Base-by-base conservation (phyloP, 2,329 filamentous ascomycete genomes). In the Beauveria sp. region DNA sequence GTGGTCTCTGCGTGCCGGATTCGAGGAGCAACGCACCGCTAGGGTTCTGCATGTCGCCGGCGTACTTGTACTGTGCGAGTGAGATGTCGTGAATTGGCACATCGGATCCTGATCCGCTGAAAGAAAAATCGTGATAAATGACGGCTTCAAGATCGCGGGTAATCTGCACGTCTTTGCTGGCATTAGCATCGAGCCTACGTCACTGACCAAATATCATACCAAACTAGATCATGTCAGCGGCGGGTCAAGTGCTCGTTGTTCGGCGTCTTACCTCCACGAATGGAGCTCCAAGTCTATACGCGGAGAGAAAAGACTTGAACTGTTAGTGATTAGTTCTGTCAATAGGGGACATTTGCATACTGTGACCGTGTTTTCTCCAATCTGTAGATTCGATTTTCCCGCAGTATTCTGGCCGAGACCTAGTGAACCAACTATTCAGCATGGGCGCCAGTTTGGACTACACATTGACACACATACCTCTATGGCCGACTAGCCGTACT, bases 41-140 rank as follows among this genome's bases (percentile, higher is more conserved):
- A 0, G 66, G 65, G 16, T 64, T 61, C 37, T 61, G 67, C 12
- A 66, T 59, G 14, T 70, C 65, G 55, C 70, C 69, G 5, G 69
- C 66, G 52, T 72, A 63, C 55, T 69, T 67, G 62, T 73, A 75
- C 67, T 78, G 76, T 16, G 74, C 70, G 7, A 75, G 63, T 8
- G 67, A 75, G 18, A 77, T 55, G 55, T 70, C 70, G 64, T 78
- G 73, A 20, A 77, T 69, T 16, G 75, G 70, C 37, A 72, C 65
- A 62, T 78, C 75, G 4, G 73, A 73, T 2, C 76, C 76, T 5
- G 72, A 70, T 61, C 78, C 75, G 62, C 74, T 77, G 6, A 78
- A 62, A 2, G 71, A 71, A 56, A 76, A 77, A 63, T 77, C 75
- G 62, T 77, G 75, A 55, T 73, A 77, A 18, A 77, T 69, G 12